Conservation (phyloP, 2,329 filamentous ascomycete species). For the Diaporthe sp. region DNA sequence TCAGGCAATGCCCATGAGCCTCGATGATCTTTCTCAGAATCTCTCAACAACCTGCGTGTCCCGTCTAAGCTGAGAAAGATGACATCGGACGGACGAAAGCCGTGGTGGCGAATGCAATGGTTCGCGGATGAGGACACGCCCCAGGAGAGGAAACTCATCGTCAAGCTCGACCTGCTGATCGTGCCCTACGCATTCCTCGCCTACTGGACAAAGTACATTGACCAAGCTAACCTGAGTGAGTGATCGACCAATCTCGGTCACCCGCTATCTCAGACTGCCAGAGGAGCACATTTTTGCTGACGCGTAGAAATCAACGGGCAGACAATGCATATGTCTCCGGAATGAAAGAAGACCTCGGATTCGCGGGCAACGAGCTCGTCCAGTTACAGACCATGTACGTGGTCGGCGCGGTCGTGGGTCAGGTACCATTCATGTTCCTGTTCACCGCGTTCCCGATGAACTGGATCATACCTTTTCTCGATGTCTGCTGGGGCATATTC, state of each 20-base stretch:
- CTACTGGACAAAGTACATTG: constrained; percentile 68
- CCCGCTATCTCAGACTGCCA: background rate
- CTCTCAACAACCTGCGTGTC: background rate
- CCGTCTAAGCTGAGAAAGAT: background rate
- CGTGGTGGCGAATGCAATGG: constrained; percentile 46
- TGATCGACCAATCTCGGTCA: no score
- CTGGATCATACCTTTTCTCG: constrained; percentile 61
- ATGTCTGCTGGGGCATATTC: constrained; percentile 66
- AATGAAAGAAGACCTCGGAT: constrained; percentile 61
- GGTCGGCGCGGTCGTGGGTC: constrained; percentile 60
- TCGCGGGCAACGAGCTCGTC: constrained; percentile 65
- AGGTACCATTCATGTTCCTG: constrained; percentile 63
- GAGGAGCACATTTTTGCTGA: constrained; percentile 32
- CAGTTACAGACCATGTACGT: constrained; percentile 64
- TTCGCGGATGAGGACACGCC: constrained; percentile 59
- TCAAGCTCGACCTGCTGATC: constrained; percentile 66
- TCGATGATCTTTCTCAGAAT: background rate
- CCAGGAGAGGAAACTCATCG: constrained; percentile 61
- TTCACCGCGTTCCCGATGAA: constrained; percentile 59
- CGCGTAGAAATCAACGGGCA: constrained; percentile 36
- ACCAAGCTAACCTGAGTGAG: constrained; percentile 64
- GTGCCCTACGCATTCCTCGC: constrained; percentile 66
- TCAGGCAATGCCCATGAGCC: background rate
- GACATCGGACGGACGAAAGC: background rate
- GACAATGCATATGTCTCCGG: constrained; percentile 67